Evolutionary conservation across 345 rosid genomes (phyloP), one percentile per base, ranked within the genome.

Genomic region (Viola odorata): DNA sequence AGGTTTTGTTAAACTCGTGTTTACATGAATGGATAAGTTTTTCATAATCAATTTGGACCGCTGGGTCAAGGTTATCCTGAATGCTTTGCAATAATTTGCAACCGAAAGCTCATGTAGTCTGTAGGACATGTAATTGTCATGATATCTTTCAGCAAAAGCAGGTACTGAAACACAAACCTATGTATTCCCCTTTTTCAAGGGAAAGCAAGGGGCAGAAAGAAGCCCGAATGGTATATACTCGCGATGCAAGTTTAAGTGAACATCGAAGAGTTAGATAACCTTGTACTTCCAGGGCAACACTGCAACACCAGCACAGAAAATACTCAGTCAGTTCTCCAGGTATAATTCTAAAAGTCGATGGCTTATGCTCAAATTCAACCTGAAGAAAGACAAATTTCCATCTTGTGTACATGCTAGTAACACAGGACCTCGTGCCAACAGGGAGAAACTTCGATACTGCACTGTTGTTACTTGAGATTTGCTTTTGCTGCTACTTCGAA

Each of bases 151-250:
- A 50, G 45, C 6, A 7, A 56, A 37, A 13, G 36, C 13, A 23
- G 32, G 32, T 15, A 41, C 61, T 54, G 16, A 55, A 32, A 58
- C 37, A 45, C 78, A 44, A 14, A 87, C 96, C 98, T 85, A 92
- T 89, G 63, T 73, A 92, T 70, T 92, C 96, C 69, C 98, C 98
- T 68, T 92, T 85, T 67, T 89, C 96, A 37, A 87, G 81, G 57
- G 98, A 92, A 66, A 92, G 85, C 59, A 89, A 66, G 48, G 96
- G 98, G 74, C 98, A 89, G 81, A 92, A 92, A 37, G 96, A 87
- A 38, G 89, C 91, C 61, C 82, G 84, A 49, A 85, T 80, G 61
- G 74, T 77, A 69, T 92, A 92, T 68, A 87, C 70, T 42, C 89
- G 77, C 1, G 96, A 84, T 40, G 80, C 71, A 73, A 89, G 76